Evolutionary conservation across 1,139 yeast species (phyloP), one percentile per base, ranked within the genome.

Genomic region (Suhomyces choctaworum): DNA sequence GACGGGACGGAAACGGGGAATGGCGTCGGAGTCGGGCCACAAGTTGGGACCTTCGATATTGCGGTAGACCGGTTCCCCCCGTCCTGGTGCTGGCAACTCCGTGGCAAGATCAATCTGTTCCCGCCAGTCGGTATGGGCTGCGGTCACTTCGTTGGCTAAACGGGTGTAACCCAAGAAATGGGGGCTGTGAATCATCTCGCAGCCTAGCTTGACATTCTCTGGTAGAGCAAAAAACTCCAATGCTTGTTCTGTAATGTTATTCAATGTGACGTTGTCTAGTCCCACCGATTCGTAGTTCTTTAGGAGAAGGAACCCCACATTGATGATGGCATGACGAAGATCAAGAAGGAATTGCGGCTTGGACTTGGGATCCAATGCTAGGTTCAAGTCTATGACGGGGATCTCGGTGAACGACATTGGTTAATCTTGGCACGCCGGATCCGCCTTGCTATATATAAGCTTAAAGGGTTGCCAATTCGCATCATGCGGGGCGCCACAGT

Each of bases 61-160:
- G 37, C 65, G 59, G 62, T 80, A 81, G 12, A 75, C 46, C 0
- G 82, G 82, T 16, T 66, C 74, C 10, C 56, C 68, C 13, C 58
- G 45, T 3, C 49, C 52, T 0, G 81, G 80, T 5, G 71, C 66
- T 1, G 77, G 75, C 16, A 76, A 59, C 37, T 79, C 83, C 1
- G 83, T 78, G 3, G 80, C 87, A 43, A 81, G 64, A 50, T 81
- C 88, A 42, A 77, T 77, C 58, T 80, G 87, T 49, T 80, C 87
- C 43, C 88, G 63, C 75, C 82, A 71, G 48, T 81, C 88, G 7
- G 77, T 70, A 24, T 66, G 67, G 28, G 64, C 61, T 5, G 82
- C 79, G 0, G 89, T 82, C 39, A 77, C 73, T 51, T 82, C 88
- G 44, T 81, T 80, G 4, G 85, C 87, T 11, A 82, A 60, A 12